phyloP scores from a whole-genome alignment of 306 rosid species.

The Pyrus pyrifolia region DNA sequence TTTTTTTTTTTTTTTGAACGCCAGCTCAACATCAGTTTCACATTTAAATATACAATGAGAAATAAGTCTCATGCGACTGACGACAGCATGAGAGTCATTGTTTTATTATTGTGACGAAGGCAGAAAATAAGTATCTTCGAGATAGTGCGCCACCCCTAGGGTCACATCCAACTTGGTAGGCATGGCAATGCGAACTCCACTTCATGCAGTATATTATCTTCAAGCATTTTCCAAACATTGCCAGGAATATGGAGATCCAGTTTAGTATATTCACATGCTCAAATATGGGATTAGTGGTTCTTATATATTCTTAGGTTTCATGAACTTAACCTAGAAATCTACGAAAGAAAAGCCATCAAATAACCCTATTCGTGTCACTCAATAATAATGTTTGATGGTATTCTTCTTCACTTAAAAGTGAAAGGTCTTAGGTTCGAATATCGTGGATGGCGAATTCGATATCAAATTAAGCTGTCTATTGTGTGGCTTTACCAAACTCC shows the following conservation, averaged over 20 bases:
- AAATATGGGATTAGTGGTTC: background rate
- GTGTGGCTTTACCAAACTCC: no score
- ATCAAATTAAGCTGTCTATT: no score
- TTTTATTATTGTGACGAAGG: background rate
- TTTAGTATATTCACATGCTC: background rate
- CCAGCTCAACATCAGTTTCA: no score
- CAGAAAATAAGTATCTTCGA: background rate
- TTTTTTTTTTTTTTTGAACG: no score
- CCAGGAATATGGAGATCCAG: background rate
- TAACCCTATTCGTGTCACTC: background rate
- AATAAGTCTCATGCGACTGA: no score
- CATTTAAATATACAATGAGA: no score
- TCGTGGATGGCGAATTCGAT: no score
- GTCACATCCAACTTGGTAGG: background rate
- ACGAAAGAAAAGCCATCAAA: background rate
- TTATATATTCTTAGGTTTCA: background rate
- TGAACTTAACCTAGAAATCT: background rate
- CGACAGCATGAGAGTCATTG: no score
- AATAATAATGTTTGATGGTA: no score
- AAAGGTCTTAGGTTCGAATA: no score
- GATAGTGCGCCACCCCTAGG: background rate
- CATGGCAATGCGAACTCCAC: background rate
- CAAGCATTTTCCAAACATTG: background rate
- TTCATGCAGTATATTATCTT: background rate
- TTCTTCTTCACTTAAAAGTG: no score